Percentiles rank a stretch among this genome's conserved stretches.
Conservation (phyloP, 495 filamentous ascomycete species). For the Penicillium goetzii region DNA sequence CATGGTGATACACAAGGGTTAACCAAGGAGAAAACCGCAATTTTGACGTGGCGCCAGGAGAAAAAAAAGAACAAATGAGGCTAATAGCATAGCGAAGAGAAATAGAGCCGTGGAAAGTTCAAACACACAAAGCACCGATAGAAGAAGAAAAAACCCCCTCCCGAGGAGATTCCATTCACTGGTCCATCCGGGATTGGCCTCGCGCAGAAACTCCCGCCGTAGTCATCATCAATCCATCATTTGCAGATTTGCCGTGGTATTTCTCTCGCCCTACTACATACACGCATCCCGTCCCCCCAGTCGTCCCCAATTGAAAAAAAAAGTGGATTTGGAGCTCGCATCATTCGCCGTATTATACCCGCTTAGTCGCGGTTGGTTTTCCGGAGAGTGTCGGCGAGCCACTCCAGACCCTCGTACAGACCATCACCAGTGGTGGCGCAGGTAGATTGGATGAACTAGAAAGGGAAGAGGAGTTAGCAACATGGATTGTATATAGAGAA, state of each 20-base stretch:
- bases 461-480: conserved; percentile 23
- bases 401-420: conserved; percentile 99
- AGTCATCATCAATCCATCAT: conserved; percentile 47
- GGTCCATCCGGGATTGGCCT: conserved; percentile 26
- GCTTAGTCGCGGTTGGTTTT: conserved; percentile 84
- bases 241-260: conserved; percentile 47
- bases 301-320: conserved; percentile 19
- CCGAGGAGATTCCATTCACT: conserved; percentile 11
- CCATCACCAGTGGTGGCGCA: conserved; percentile 99
- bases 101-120: conserved; percentile 42
- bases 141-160: conserved; percentile 33
- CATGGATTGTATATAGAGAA: not conserved
- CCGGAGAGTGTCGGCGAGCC: conserved; percentile 93
- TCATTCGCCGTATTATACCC: conserved; percentile 34
- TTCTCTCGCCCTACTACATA: conserved; percentile 44
- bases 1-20: not conserved
- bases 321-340: conserved; percentile 7
- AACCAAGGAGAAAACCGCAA: conserved; percentile 28
- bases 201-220: conserved; percentile 42
- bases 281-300: conserved; percentile 21
- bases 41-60: conserved; percentile 45
- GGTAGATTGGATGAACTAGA: conserved; percentile 98
- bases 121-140: conserved; percentile 42
- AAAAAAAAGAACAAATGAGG: conserved; percentile 47
- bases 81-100: conserved; percentile 52